Conservation (phyloP, 2,329 filamentous ascomycete genomes). For the Claviceps purpurea region DNA sequence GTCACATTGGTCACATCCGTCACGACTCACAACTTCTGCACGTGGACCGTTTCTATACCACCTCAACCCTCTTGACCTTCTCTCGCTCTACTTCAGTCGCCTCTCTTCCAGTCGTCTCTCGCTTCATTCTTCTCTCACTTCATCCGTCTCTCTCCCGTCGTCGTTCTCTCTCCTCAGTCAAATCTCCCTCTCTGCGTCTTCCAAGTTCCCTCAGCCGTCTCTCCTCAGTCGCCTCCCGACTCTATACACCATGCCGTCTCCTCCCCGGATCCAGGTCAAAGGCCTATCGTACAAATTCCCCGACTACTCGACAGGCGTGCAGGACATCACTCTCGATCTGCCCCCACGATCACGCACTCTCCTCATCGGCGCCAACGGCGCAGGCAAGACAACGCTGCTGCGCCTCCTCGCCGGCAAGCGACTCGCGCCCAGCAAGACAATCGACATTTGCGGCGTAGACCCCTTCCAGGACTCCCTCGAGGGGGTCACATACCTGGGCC, state of each 20-base stretch:
- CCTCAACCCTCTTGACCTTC: too few species aligned
- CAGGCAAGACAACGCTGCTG: conserved; percentile 92
- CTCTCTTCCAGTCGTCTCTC: too few species aligned
- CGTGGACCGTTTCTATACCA: too few species aligned
- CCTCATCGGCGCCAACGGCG: conserved; percentile 90
- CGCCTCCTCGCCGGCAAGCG: conserved; percentile 91
- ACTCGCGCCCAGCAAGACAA: conserved; percentile 63
- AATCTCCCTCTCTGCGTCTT: too few species aligned
- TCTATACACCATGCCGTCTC: not conserved
- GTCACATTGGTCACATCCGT: too few species aligned
- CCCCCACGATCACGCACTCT: conserved; percentile 77
- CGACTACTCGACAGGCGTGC: conserved; percentile 68
- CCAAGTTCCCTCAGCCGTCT: not conserved
- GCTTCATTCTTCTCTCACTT: too few species aligned
- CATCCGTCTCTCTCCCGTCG: too few species aligned
- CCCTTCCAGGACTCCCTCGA: conserved; percentile 84
- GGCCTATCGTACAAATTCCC: conserved; percentile 81
- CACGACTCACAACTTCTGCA: too few species aligned
- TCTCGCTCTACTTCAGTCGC: too few species aligned
- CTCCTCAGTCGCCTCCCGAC: not conserved
- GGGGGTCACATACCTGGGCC: conserved; percentile 90
- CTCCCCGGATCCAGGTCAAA: conserved; percentile 56
- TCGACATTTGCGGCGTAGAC: conserved; percentile 71
- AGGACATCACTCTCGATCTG: conserved; percentile 59
- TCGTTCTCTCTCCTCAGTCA: not conserved